Evolutionary conservation across 495 filamentous ascomycete species (phyloP), one percentile per base, ranked within the genome.

Genomic region (Podospora anserina): DNA sequence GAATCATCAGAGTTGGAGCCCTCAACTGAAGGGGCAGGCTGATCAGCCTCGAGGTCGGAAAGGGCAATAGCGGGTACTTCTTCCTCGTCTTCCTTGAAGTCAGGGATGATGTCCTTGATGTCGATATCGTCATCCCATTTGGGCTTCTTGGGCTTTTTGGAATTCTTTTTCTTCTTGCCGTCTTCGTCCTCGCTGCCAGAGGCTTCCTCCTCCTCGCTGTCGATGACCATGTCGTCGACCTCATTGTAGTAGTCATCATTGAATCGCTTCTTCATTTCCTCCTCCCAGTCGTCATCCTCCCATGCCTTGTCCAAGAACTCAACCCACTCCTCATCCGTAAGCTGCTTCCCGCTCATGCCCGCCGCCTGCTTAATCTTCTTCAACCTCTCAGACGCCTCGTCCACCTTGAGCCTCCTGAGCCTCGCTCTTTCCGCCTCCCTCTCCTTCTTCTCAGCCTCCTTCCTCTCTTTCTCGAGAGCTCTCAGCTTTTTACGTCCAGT

Each of bases 71-170:
- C 62, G 39, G 73, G 65, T 26, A 78, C 68, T 2, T 78, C 71
- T 20, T 76, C 85, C n/a, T 84, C 83, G 23, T 82, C 82, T 34
- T 88, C 88, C 16, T 91, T 87, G 74, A 96, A 97, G 67, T 95
- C 92, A 2, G 93, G 93, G 54, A 97, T 79, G 32, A 99, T 79
- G 76, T 99, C 94, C 30, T 88, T 90, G 80, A 98, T 97, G 73
- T 97, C 93, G 73, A 98, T 97, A 73, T 99, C 95, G 71, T 97
- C 92, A 68, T 96, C 91, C 92, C 93, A 99, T 66, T 88, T 91
- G 20, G 95, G 95, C 83, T 99, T 99, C 83, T 92, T 95, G 19
- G 86, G 79, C 68, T 87, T 88, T 68, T 86, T 88, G 70, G 84
- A 86, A 69, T 81, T 82, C 34, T 70, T 68, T 15, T 53, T 65